These are phyloP conservation scores for Starmera quercuum DNA, from an alignment of 805 yeast genomes.

Conservation along the genomic window DNA sequence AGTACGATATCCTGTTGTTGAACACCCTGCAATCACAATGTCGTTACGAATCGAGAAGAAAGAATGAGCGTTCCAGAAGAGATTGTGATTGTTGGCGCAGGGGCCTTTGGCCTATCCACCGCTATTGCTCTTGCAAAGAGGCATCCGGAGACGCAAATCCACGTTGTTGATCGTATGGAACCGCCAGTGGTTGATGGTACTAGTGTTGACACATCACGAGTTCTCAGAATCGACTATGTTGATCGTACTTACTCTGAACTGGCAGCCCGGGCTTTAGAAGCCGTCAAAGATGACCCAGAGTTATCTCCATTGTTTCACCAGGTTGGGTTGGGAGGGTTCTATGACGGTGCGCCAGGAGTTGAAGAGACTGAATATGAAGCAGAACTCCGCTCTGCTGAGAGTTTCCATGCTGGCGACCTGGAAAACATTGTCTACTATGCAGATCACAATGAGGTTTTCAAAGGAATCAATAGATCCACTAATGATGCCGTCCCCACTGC, in stretches of 20 bases:
- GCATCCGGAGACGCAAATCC: conserved; percentile 5
- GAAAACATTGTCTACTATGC: neutral
- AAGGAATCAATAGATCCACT: conserved; percentile 3
- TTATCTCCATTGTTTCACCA: conserved; percentile 5
- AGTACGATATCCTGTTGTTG: too few relatives aligned
- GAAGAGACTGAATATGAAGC: neutral
- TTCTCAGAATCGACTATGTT: conserved; percentile 8
- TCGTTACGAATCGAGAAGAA: too few relatives aligned
- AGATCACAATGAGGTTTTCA: conserved; percentile 1
- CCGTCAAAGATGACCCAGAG: conserved; percentile 6
- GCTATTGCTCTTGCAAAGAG: conserved; percentile 20
- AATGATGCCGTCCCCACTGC: neutral
- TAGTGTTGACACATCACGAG: conserved; percentile 11
- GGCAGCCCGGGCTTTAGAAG: conserved; percentile 6
- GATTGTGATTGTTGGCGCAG: conserved; percentile 36
- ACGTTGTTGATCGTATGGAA: conserved; percentile 10
- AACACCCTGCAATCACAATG: too few relatives aligned
- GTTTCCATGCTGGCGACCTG: neutral
- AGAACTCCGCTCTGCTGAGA: conserved; percentile 1
- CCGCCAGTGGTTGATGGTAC: conserved; percentile 12
- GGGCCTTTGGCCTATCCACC: conserved; percentile 39
- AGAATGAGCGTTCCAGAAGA: conserved; percentile 1
- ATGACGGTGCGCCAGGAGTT: conserved; percentile 3
- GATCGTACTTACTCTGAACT: conserved; percentile 6
- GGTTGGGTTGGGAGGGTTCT: conserved; percentile 9